phyloP scores from a whole-genome alignment of 768 basidiomycete genomes.

The Lepiota brunneoincarnata region DNA sequence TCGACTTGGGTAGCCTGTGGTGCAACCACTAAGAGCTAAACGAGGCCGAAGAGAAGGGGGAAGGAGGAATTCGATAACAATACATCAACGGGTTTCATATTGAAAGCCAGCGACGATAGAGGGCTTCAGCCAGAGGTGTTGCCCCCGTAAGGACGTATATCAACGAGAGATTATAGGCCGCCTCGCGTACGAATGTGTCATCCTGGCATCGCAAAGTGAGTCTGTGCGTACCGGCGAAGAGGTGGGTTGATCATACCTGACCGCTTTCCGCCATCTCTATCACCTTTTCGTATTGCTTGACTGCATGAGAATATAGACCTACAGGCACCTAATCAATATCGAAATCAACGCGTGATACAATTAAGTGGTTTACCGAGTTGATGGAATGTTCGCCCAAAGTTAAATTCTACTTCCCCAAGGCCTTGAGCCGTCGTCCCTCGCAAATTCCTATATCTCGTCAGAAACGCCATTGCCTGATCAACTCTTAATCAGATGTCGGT shows the following conservation, averaged over 20 bases:
- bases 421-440: constrained; percentile 41
- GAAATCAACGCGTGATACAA: not conserved
- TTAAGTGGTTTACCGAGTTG: constrained; percentile 66
- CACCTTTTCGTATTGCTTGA: constrained; percentile 79
- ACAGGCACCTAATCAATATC: not conserved
- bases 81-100: constrained; percentile 35
- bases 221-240: not conserved
- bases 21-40: no score
- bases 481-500: not conserved
- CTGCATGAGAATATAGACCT: constrained; percentile 83
- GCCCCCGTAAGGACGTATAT: constrained; percentile 83
- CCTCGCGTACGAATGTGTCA: constrained; percentile 62
- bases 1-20: no score
- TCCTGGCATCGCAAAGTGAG: constrained; percentile 24
- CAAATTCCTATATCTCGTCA: constrained; percentile 75
- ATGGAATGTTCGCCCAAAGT: constrained; percentile 90
- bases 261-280: constrained; percentile 55
- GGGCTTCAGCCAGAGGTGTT: constrained; percentile 59
- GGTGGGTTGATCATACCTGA: not conserved
- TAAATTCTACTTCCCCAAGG: constrained; percentile 83
- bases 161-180: constrained; percentile 85
- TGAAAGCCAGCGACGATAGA: constrained; percentile 83
- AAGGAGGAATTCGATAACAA: no score
- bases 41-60: no score
- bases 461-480: constrained; percentile 77